These are phyloP conservation scores for Ustilago sp. DNA, from an alignment of 1,284 basidiomycete genomes.

Conservation along the genomic window DNA sequence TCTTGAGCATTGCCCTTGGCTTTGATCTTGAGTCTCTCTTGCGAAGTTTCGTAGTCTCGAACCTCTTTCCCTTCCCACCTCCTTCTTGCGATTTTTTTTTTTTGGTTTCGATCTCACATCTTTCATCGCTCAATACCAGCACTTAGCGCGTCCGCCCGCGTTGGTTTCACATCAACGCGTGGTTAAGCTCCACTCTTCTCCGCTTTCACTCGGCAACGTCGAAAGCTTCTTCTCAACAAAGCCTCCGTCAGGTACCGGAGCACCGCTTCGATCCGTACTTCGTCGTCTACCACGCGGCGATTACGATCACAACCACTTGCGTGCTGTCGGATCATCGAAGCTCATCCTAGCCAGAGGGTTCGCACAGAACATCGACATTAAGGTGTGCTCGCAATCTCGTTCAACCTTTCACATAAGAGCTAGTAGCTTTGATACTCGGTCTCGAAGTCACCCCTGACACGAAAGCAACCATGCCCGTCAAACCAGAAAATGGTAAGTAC, in stretches of 20 bases:
- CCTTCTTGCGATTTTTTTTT: background rate
- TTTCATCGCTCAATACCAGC: background rate
- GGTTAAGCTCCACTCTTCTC: background rate
- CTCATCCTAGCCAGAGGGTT: background rate
- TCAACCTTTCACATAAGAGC: background rate
- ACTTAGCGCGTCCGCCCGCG: conserved; percentile 16
- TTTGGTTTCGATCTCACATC: background rate
- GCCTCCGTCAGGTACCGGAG: background rate
- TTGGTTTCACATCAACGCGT: conserved; percentile 7
- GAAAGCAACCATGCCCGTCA: conserved; percentile 19
- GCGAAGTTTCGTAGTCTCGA: background rate
- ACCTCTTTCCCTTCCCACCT: background rate
- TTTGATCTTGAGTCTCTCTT: background rate
- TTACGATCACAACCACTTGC: background rate
- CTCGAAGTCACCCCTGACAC: background rate
- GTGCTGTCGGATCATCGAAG: background rate
- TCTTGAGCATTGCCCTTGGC: background rate
- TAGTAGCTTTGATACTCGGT: background rate
- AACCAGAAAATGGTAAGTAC: conserved; percentile 31
- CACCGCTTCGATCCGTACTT: background rate
- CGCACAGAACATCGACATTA: background rate
- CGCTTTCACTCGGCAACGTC: background rate
- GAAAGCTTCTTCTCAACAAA: conserved; percentile 4
- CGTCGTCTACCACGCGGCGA: background rate
- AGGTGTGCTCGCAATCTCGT: background rate